phyloP scores from a whole-genome alignment of 73 alveolate genomes.

The Paramecium octaurelia region DNA sequence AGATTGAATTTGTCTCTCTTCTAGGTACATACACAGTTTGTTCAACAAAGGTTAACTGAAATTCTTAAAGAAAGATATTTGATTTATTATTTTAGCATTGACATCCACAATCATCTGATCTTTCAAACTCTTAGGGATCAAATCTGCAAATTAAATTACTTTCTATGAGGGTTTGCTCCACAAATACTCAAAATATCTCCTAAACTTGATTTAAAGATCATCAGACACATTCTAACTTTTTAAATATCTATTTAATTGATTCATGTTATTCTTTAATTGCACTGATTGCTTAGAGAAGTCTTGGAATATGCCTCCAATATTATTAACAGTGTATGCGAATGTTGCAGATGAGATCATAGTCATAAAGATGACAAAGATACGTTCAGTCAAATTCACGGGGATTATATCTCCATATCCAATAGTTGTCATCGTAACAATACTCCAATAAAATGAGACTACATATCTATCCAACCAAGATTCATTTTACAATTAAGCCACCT shows the following conservation, averaged over 20 bases:
- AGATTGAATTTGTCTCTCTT: neutral
- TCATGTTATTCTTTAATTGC: neutral
- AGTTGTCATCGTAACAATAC: constrained; percentile 46
- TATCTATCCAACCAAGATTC: neutral
- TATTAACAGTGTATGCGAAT: constrained; percentile 40
- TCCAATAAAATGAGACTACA: constrained; percentile 59
- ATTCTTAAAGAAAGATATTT: neutral
- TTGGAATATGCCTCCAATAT: constrained; percentile 23
- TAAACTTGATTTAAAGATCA: neutral
- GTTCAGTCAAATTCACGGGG: constrained; percentile 58
- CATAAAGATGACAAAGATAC: constrained; percentile 55
- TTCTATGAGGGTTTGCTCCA: constrained; percentile 27
- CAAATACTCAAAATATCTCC: constrained; percentile 44
- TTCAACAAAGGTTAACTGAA: neutral
- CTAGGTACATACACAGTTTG: neutral
- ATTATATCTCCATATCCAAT: constrained; percentile 66
- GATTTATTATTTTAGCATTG: neutral
- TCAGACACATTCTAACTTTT: neutral
- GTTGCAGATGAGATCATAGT: constrained; percentile 47
- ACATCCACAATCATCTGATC: constrained; percentile 6
- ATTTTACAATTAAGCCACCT: neutral
- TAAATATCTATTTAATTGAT: neutral
- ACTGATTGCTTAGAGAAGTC: constrained; percentile 17
- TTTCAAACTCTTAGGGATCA: neutral
- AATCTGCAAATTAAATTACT: neutral